Base-by-base conservation (phyloP, 139 green algal species). In the Tetratostichococcus sp. region DNA sequence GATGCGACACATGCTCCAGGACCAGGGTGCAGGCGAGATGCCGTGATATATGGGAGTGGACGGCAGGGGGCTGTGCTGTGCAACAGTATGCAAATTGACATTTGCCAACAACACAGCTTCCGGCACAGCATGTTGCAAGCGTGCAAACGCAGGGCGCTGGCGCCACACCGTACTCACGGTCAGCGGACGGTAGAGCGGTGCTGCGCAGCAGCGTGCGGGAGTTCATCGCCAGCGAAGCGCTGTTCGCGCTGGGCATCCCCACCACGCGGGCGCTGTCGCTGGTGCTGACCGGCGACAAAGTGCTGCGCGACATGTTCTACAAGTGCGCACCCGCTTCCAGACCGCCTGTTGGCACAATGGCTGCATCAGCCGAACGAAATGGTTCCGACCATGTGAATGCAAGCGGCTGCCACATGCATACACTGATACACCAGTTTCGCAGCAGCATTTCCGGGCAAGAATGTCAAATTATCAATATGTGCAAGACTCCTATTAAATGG, bases 261-360 rank as follows among this genome's bases (percentile, higher is more conserved):
- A 98, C 95, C 39, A 98, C 94, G 0, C 86, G 94, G 14, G 94
- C 95, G 1, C 83, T 98, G 26, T 85, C 76, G 43, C 77, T 97
- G 26, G 90, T 98, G 28, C 81, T 69, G 33, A 98, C 94, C 1
- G 93, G 93, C 21, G 86, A 91, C 30, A 21, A 76, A 30, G 94
- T 98, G 19, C 21, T 90, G 8, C 72, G 94, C 0, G 93, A 97
- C 76, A 94, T 95, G 91, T 97, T 97, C 68, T 93, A 86, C 78
- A 76, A 50, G 69, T 79, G 31, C 32, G 39, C 5, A 2, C 8
- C n/a, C n/a, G 30, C 65, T 43, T 35, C 62, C 50, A 23, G n/a
- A n/a, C n/a, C n/a, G n/a, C n/a, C n/a, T n/a, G n/a, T n/a, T n/a
- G n/a, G n/a, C n/a, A n/a, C n/a, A n/a, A n/a, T n/a, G n/a, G n/a